Evolutionary conservation across 345 rosid genomes (phyloP), one percentile per base, ranked within the genome.

Genomic region (Fremontodendron californicum): DNA sequence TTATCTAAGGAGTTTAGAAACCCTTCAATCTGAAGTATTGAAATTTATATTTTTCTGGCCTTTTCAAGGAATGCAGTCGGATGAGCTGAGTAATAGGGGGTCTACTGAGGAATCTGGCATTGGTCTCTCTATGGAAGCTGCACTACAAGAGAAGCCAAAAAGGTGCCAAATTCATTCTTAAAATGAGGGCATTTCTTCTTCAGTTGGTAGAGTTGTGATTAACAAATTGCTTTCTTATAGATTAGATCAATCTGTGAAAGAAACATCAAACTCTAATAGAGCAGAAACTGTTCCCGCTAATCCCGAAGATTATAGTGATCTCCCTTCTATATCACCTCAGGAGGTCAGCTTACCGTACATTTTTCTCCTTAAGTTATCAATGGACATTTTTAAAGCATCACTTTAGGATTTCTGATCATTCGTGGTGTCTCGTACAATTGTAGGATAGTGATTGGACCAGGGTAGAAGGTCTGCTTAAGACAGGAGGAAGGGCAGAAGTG

Each of bases 361-460:
- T 37, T 51, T 33, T 51, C 43, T 11, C 43, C 46, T 49, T 35
- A 29, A 27, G 58, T 49, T 18, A 11, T 33, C n/a, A 71, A 19
- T 12, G 19, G 6, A 35, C 62, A 1, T 33, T 72, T 31, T 81
- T 43, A 3, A 27, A 75, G 74, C 52, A 69, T 71, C 51, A 21
- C 12, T 48, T 68, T 27, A 25, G 15, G n/a, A 51, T 80, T 29
- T 63, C 33, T 51, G 80, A 68, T 85, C 61, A 52, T 78, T 80
- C 74, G 78, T 55, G 48, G 0, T 27, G 18, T 70, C 75, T 60
- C 75, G 9, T 79, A 40, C 75, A 70, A 73, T 71, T 89, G 40
- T 73, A 95, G 99, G 97, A 86, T 79, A 85, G 78, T 77, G 93
- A 92, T 75, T 93, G 99, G 99, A 81, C 75, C 58, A 88, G 80